These are phyloP conservation scores for Cicer arietinum DNA, from an alignment of 306 rosid species.

Conservation along the genomic window DNA sequence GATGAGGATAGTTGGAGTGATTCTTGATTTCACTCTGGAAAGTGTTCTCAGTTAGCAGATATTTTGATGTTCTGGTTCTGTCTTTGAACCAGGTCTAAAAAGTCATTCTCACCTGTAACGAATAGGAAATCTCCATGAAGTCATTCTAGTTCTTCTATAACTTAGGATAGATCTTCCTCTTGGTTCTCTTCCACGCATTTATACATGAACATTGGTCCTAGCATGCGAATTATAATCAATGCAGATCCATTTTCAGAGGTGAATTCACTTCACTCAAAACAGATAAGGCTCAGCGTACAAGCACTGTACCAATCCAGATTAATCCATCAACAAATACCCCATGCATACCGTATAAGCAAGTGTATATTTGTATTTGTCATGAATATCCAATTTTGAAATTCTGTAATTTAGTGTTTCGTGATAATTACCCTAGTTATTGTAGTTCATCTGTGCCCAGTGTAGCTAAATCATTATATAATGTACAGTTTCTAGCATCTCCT, in stretches of 20 bases:
- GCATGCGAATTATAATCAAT: conserved; percentile 39
- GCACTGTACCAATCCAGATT: conserved; percentile 54
- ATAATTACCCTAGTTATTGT: conserved; percentile 39
- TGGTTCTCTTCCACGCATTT: conserved; percentile 20
- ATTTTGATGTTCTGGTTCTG: conserved; percentile 29
- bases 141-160: conserved; percentile 4
- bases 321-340: conserved; percentile 34
- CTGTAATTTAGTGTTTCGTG: conserved; percentile 56
- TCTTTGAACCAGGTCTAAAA: conserved; percentile 38
- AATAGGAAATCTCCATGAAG: conserved; percentile 41
- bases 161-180: conserved; percentile 23
- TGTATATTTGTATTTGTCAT: conserved; percentile 65
- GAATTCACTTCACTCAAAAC: conserved; percentile 41
- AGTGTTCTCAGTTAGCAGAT: conserved; percentile 27
- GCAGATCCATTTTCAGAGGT: conserved; percentile 32
- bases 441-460: conserved; percentile 36
- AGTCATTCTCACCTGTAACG: conserved; percentile 36
- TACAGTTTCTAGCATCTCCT: conserved; percentile 37
- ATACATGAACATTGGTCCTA: conserved; percentile 36
- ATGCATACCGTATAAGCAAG: conserved; percentile 39
- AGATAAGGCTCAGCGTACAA: conserved; percentile 52
- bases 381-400: conserved; percentile 64
- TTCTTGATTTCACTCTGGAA: conserved; percentile 51
- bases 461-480: conserved; percentile 37
- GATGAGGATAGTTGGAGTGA: conserved; percentile 90